Evolutionary conservation across 2,329 filamentous ascomycete genomes (phyloP), one percentile per base, ranked within the genome.

Genomic region (Diaporthe sp.): DNA sequence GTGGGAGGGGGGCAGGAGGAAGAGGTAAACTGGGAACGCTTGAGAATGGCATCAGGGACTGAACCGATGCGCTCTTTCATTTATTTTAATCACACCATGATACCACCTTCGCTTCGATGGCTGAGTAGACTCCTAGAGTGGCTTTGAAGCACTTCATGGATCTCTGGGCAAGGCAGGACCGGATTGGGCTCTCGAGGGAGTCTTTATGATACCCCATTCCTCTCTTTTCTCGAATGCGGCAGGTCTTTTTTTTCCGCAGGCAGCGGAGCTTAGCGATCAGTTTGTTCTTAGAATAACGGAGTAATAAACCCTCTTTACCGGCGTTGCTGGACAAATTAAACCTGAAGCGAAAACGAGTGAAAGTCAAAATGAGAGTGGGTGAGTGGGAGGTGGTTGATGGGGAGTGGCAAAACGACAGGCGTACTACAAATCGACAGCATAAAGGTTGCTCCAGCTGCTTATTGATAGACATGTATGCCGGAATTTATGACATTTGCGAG

Each of bases 1-100:
- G 64, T 86, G 86, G 81, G 87, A 90, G 30, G 81, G 81, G 2
- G 82, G 73, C 77, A 88, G 82, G 85, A 86, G 81, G 82, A 89
- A 84, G 84, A 85, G 82, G 81, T 88, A 78, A 85, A 82, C 13
- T 15, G 4, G 12, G 33, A 8, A 15, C 22, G 55, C 30, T 57
- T 42, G 40, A 47, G 25, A 71, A 60, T 35, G 33, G 68, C 13
- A 19, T 40, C 28, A 10, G 64, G 66, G 69, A 54, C 25, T 28
- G 68, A 35, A 35, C 67, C 52, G 71, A 42, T 58, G 52, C 50
- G 73, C 71, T 55, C 60, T 25, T 69, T 77, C 75, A 77, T 77
- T 76, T 77, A 75, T 47, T 57, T 74, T 52, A 38, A 47, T 33
- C 47, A 60, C 58, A 52, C 22, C 73, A 52, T 7, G 70, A 73